Percentiles rank a stretch among this genome's conserved stretches.
Evolutionary conservation across 768 basidiomycete species (phyloP).

Genomic region (Piloderma croceum): DNA sequence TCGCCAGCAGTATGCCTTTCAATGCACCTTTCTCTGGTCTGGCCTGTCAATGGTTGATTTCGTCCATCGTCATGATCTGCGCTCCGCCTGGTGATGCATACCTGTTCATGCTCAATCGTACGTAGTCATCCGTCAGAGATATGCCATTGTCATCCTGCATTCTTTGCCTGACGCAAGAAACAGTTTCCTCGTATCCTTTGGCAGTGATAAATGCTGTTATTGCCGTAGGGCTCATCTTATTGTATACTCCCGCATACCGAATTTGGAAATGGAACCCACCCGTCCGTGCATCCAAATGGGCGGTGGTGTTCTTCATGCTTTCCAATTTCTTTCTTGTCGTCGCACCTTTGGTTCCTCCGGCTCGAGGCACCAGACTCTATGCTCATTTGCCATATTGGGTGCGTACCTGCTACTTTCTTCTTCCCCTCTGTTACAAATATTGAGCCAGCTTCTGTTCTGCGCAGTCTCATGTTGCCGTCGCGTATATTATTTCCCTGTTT

Average conservation of each 20-base stretch:
- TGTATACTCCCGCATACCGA: conserved; percentile 43
- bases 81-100: conserved; percentile 73
- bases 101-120: conserved; percentile 61
- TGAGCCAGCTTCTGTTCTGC: neutral
- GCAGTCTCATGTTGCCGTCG: conserved; percentile 47
- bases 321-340: conserved; percentile 62
- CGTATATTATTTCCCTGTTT: conserved; percentile 40
- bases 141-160: neutral
- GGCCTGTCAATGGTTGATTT: conserved; percentile 56
- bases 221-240: conserved; percentile 56
- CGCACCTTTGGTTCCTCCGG: conserved; percentile 61
- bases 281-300: conserved; percentile 47
- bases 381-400: conserved; percentile 66
- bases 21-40: conserved; percentile 60
- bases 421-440: neutral
- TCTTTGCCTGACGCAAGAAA: too few relatives aligned
- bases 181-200: conserved; percentile 55
- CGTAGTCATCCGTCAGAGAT: conserved; percentile 16
- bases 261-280: conserved; percentile 59
- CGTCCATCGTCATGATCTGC: conserved; percentile 45
- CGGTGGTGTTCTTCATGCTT: conserved; percentile 51
- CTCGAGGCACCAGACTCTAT: conserved; percentile 45
- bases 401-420: conserved; percentile 18
- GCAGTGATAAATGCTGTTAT: conserved; percentile 55
- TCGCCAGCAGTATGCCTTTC: conserved; percentile 69